These are phyloP conservation scores for Ceratobasidium sp. DNA, from an alignment of 1,284 basidiomycete species.

Conservation along the genomic window DNA sequence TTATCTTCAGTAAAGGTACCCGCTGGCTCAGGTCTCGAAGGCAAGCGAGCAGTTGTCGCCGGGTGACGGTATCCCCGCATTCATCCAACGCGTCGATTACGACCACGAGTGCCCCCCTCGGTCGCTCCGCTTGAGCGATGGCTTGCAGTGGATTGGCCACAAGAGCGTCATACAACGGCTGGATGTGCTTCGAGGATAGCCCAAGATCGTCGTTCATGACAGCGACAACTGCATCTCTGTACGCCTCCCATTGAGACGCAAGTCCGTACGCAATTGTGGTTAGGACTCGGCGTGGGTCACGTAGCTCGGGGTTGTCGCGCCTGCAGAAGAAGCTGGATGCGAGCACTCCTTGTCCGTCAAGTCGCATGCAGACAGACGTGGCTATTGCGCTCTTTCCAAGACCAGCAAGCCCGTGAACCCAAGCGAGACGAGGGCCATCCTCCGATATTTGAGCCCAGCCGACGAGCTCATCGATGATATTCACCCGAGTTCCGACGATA, in stretches of 20 bases:
- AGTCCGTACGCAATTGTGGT: neutral
- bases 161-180: neutral
- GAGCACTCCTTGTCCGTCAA: neutral
- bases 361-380: conserved; percentile 47
- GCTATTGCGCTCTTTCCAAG: neutral
- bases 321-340: conserved; percentile 15
- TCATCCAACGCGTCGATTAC: conserved; percentile 44
- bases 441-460: neutral
- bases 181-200: neutral
- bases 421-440: conserved; percentile 12
- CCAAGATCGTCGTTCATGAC: neutral
- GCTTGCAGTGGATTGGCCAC: neutral
- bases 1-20: neutral
- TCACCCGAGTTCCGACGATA: neutral
- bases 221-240: neutral
- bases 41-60: neutral
- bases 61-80: neutral
- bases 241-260: neutral
- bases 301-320: conserved; percentile 10
- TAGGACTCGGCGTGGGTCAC: neutral
- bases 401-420: conserved; percentile 50
- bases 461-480: neutral
- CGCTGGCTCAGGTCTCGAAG: neutral
- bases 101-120: neutral
- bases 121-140: neutral